A percentile compares a stretch with the other conserved stretches of the same genome.
phyloP scores from a whole-genome alignment of 805 yeast species.

The Debaryomyces maramus region DNA sequence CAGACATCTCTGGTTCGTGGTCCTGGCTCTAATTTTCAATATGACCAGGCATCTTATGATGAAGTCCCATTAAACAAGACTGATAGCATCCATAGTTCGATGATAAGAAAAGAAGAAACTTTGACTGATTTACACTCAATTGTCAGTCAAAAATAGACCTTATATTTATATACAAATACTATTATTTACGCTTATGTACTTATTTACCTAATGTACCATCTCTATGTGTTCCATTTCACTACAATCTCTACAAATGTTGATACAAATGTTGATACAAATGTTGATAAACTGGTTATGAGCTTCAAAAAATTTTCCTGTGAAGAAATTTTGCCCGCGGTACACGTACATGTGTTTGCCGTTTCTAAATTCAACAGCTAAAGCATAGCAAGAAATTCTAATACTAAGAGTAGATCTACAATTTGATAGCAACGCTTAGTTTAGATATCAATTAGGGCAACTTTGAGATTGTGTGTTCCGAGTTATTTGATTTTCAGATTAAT shows the following conservation, averaged over 20 bases:
- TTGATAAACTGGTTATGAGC: slow-evolving; percentile 1
- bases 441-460: background rate
- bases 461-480: background rate
- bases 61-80: slow-evolving; percentile 6
- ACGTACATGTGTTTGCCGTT: background rate
- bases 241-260: too few relatives aligned
- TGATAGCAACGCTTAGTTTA: background rate
- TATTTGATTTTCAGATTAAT: background rate
- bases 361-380: background rate
- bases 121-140: slow-evolving; percentile 51
- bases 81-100: slow-evolving; percentile 15
- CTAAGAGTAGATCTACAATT: background rate
- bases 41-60: slow-evolving; percentile 1
- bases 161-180: too few relatives aligned
- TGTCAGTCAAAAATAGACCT: slow-evolving; percentile 14
- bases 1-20: too few relatives aligned
- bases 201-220: too few relatives aligned
- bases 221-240: background rate
- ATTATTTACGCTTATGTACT: too few relatives aligned
- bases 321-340: too few relatives aligned
- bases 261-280: too few relatives aligned
- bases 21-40: too few relatives aligned
- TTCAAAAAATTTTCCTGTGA: background rate
- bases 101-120: slow-evolving; percentile 49
- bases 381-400: background rate